Evolutionary conservation across 2,329 filamentous ascomycete genomes (phyloP).

Genomic region (Diaporthe helianthi): DNA sequence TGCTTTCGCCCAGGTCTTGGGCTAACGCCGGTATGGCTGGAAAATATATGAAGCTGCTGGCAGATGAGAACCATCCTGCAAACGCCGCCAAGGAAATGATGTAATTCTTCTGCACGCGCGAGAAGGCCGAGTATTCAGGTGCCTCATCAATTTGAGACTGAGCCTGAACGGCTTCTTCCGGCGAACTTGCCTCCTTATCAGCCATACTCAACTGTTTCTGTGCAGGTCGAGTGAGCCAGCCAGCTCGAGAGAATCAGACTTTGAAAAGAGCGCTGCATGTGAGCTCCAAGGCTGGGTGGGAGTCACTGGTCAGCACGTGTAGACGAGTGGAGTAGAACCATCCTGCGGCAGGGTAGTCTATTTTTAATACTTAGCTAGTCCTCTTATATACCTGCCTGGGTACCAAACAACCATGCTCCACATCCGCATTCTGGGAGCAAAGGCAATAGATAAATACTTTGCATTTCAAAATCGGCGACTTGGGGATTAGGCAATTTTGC

Average conservation of each 20-base stretch:
- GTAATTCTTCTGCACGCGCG: background rate
- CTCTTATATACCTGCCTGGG: background rate
- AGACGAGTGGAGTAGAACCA: too few relatives aligned
- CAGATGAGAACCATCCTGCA: constrained; percentile 23
- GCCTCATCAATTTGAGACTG: background rate
- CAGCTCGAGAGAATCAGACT: background rate
- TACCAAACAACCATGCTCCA: background rate
- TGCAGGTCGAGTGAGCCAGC: background rate
- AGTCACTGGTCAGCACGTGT: background rate
- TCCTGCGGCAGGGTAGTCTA: background rate
- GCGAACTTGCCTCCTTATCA: background rate
- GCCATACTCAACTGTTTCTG: background rate
- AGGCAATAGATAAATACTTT: too few relatives aligned
- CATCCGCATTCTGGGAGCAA: background rate
- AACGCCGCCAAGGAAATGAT: constrained; percentile 16
- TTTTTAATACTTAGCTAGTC: background rate
- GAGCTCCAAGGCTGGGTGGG: too few relatives aligned
- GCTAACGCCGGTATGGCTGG: constrained; percentile 35
- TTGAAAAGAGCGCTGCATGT: background rate
- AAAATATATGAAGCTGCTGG: constrained; percentile 35
- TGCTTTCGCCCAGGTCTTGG: constrained; percentile 32
- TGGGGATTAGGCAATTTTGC: too few relatives aligned
- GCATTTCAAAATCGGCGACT: too few relatives aligned
- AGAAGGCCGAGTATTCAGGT: constrained; percentile 1
- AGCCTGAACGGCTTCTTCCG: background rate